Conservation (phyloP, 768 basidiomycete genomes). For the Auricularia cornea region DNA sequence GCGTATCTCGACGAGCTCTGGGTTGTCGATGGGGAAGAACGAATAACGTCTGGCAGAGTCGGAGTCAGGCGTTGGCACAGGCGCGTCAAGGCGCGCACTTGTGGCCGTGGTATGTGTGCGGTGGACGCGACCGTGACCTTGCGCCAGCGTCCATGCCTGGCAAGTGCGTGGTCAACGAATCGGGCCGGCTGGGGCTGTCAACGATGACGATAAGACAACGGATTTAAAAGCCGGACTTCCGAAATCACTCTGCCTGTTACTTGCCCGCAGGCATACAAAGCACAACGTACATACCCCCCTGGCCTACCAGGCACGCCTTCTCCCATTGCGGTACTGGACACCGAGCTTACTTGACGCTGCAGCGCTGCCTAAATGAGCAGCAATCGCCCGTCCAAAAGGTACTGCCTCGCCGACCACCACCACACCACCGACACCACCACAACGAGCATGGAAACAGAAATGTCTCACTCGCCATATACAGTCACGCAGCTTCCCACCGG, state of each 20-base stretch:
- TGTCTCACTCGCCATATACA: background rate
- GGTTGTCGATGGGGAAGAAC: constrained; percentile 25
- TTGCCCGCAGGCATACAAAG: too few species aligned
- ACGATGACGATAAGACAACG: too few species aligned
- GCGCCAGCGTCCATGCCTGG: too few species aligned
- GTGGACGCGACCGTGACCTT: background rate
- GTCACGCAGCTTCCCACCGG: background rate
- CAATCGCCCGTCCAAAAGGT: too few species aligned
- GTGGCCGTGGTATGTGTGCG: background rate
- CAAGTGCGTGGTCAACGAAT: too few species aligned
- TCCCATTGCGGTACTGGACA: too few species aligned
- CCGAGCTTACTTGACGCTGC: too few species aligned
- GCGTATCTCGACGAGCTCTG: constrained; percentile 53
- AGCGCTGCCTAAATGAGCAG: too few species aligned
- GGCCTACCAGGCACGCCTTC: background rate
- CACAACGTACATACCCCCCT: too few species aligned
- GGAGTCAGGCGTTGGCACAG: background rate
- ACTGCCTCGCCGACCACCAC: background rate
- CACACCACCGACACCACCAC: background rate
- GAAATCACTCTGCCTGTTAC: too few species aligned
- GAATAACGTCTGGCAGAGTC: constrained; percentile 7
- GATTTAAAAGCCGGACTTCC: background rate
- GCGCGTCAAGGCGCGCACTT: background rate
- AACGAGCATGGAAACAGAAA: background rate
- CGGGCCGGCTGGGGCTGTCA: too few species aligned